Evolutionary conservation across 306 rosid genomes (phyloP), one percentile per base, ranked within the genome.

Genomic region (Styphnolobium japonicum): DNA sequence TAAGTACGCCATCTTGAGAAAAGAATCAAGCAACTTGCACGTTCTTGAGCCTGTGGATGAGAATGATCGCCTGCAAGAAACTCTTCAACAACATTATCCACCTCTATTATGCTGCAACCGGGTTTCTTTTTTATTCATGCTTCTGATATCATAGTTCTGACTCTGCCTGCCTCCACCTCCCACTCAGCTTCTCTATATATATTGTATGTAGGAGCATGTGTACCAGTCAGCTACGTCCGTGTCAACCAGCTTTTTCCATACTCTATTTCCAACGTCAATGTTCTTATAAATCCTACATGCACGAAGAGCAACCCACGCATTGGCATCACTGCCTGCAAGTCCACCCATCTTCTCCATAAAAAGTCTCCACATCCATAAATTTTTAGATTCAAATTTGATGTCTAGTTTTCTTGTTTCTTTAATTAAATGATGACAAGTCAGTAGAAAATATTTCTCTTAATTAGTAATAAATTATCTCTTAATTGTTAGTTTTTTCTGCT

Each of bases 301-400:
- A 65, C 81, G 65, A 39, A 78, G 67, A 27, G 84, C 64, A 2
- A 92, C 94, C 90, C 92, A 88, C 43, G 81, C 88, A 23, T 88
- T 90, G 36, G 75, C 90, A 67, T 88, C 90, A 53, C 81, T 75
- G 19, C 75, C 78, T 5, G 57, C 70, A 29, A 88, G 57, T 51
- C 89, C 88, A 57, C 79, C 89, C 90, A 88, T 90, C 79, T 86
- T 90, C 64, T 86, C 85, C 74, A 84, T 89, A 25, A 84, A n/a
- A n/a, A n/a, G n/a, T n/a, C n/a, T n/a, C n/a, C n/a, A n/a, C n/a
- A n/a, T n/a, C n/a, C n/a, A n/a, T n/a, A n/a, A n/a, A n/a, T n/a
- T n/a, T n/a, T n/a, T n/a, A n/a, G n/a, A n/a, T n/a, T n/a, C n/a
- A n/a, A n/a, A n/a, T n/a, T n/a, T n/a, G n/a, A n/a, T n/a, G n/a